These are phyloP conservation scores for Hordeum pubiflorum DNA, from an alignment of 202 grass and related monocot genomes.

Conservation along the genomic window DNA sequence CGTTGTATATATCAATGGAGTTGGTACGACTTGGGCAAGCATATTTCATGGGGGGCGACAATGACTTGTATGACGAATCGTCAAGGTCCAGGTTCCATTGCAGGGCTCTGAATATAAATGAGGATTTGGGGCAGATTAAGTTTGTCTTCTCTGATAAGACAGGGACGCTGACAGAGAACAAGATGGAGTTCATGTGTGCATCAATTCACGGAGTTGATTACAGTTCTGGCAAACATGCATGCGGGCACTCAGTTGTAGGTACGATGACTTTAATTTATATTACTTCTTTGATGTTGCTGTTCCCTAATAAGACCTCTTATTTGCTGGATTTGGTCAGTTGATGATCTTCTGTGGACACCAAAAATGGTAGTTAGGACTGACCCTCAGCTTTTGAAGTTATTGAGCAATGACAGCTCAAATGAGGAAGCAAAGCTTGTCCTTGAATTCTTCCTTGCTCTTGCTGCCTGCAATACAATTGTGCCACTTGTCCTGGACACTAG, in stretches of 20 bases:
- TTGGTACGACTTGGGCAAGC: conserved; percentile 83
- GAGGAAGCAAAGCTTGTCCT: conserved; percentile 42
- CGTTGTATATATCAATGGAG: conserved; percentile 95
- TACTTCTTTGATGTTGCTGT: conserved; percentile 18
- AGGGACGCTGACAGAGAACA: conserved; percentile 86
- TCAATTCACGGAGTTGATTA: conserved; percentile 65
- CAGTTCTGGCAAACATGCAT: conserved; percentile 36
- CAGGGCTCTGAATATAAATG: conserved; percentile 89
- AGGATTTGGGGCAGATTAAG: conserved; percentile 86
- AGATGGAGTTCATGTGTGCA: conserved; percentile 80
- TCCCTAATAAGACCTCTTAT: conserved; percentile 18
- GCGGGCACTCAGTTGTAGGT: conserved; percentile 62
- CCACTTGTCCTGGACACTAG: conserved; percentile 57
- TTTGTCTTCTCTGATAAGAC: conserved; percentile 93
- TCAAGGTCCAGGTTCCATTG: conserved; percentile 73
- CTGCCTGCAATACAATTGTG: conserved; percentile 79
- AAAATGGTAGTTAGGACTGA: conserved; percentile 67
- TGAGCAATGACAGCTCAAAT: conserved; percentile 34
- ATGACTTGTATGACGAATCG: conserved; percentile 57
- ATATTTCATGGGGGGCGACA: conserved; percentile 68
- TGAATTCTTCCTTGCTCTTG: conserved; percentile 75
- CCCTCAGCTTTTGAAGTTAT: conserved; percentile 45
- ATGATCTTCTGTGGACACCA: conserved; percentile 62
- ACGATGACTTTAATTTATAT: conserved; percentile 13
- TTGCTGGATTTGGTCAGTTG: conserved; percentile 48